phyloP scores from a whole-genome alignment of 352 stramenopile genomes.

The Phytophthora melonis region DNA sequence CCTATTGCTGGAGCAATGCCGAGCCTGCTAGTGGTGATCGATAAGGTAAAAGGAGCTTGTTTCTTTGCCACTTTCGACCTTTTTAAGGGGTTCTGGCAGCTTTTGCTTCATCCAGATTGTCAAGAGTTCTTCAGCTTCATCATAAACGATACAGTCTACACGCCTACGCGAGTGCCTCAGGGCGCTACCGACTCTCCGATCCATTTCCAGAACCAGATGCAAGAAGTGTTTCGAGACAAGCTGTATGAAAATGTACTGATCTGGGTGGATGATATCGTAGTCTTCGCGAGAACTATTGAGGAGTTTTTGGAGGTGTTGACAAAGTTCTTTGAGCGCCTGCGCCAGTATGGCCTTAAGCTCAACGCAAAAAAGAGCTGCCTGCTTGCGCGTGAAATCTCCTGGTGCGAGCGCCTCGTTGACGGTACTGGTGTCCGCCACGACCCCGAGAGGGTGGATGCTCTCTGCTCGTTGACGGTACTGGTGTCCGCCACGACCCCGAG shows the following conservation, averaged over 20 bases:
- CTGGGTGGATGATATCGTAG: neutral
- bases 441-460: neutral
- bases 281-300: neutral
- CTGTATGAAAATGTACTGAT: neutral
- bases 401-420: neutral
- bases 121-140: neutral
- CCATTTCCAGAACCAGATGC: neutral
- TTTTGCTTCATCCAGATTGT: neutral
- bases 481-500: neutral
- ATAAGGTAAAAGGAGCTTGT: neutral
- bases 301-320: neutral
- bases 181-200: neutral
- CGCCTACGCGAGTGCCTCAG: neutral
- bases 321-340: neutral
- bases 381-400: neutral
- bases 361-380: neutral
- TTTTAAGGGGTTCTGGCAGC: neutral
- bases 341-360: neutral
- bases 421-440: neutral
- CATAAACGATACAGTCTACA: neutral
- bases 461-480: neutral
- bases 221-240: neutral
- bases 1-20: neutral
- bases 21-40: neutral
- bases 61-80: neutral